Evolutionary conservation across 2,329 filamentous ascomycete species (phyloP), one percentile per base, ranked within the genome.

Genomic region (Epichloe gansuensis): DNA sequence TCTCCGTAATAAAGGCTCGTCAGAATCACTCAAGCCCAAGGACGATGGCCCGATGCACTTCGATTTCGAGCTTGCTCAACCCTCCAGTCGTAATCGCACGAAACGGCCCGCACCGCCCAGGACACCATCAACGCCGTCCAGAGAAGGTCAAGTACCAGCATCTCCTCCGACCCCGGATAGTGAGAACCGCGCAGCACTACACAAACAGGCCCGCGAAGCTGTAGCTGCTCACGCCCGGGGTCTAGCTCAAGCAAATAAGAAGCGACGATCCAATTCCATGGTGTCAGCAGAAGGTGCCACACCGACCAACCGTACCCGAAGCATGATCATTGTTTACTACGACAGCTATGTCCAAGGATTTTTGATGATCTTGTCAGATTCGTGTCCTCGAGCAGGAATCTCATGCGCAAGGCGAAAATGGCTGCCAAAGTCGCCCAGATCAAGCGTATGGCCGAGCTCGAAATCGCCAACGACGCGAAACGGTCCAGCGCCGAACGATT

Each of bases 281-380:
- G 59, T 75, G 49, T 80, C 76, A 43, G 71, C 67, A 38, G 70
- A 71, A 39, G 75, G 78, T 11, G 65, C 69, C 2, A 65, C 73
- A 1, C 67, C 72, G 11, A 80, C 81, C 56, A 86, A 85, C 64
- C 82, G 86, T 52, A 82, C 82, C 3, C 80, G 85, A 58, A 83
- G 77, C 53, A 86, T 88, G 75, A 84, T 91, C 42, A 83, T 93
- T 42, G 86, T 96, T n/a, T 91, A 89, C 68, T 96, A 96, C 65
- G 91, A 96, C 64, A 88, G 86, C 59, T 84, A 88, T 56, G 84
- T 94, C 3, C 90, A 96, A 64, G 81, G 81, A 49, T 82, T 85
- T 89, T 96, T 58, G 90, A 95, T 61, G 77, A 85, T 52, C 72
- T 95, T 48, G 90, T 95, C 53, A 84, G 88, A 56, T 85, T 86